Evolutionary conservation across 75 land plant species (phyloP).

Genomic region (Adiantum capillusveneris): DNA sequence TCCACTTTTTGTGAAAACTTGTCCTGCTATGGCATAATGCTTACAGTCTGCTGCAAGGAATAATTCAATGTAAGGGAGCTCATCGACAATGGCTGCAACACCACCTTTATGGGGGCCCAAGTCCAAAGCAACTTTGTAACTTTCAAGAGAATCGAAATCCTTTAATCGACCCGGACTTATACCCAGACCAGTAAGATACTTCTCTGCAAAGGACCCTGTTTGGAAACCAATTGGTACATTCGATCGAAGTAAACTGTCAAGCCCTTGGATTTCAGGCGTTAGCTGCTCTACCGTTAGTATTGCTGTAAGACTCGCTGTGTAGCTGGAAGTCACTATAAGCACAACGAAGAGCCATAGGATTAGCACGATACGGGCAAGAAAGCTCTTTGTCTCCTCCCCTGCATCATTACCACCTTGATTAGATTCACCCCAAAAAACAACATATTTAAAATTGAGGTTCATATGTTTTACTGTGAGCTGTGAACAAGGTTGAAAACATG

Average conservation of each 20-base stretch:
- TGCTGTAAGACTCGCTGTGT: constrained; percentile 42
- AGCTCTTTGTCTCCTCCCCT: constrained; percentile 36
- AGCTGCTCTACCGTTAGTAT: constrained; percentile 30
- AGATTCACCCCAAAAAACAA: not conserved
- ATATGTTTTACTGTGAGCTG: constrained; percentile 6
- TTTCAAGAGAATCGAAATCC: constrained; percentile 1
- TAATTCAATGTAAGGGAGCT: constrained; percentile 16
- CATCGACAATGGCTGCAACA: constrained; percentile 12
- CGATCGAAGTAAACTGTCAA: constrained; percentile 8
- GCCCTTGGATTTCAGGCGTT: constrained; percentile 17
- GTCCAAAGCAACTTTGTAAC: constrained; percentile 1
- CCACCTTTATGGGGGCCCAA: constrained; percentile 11
- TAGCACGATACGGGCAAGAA: constrained; percentile 31
- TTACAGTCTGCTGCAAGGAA: constrained; percentile 18
- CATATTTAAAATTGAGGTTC: not conserved
- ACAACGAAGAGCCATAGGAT: constrained; percentile 52
- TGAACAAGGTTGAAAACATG: constrained; percentile 3
- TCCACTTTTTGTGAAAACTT: constrained; percentile 17
- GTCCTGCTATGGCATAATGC: constrained; percentile 17
- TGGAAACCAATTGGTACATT: constrained; percentile 28
- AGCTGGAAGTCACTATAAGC: constrained; percentile 36
- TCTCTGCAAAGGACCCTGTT: constrained; percentile 25
- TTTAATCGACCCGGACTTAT: not conserved
- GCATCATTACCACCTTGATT: constrained; percentile 4
- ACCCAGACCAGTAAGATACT: constrained; percentile 1